Conservation (phyloP, 176 grass and related monocot genomes). For the Microstegium vimineum region DNA sequence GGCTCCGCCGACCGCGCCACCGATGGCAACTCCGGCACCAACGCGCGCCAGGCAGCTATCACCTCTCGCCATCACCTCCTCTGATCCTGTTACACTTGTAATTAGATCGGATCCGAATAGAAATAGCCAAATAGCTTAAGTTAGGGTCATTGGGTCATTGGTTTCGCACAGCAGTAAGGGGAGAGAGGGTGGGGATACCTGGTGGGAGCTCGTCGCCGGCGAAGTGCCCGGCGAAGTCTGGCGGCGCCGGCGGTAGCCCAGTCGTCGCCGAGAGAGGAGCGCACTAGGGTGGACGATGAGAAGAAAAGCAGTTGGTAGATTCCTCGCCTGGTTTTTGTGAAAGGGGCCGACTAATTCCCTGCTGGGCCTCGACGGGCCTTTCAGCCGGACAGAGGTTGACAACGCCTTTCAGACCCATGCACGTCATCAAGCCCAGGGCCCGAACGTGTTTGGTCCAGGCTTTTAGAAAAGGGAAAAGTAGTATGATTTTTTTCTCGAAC, state of each 20-base stretch:
- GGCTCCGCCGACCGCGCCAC: slow-evolving; percentile 71
- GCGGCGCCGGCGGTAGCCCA: neutral
- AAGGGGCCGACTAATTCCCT: neutral
- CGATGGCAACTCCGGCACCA: slow-evolving; percentile 59
- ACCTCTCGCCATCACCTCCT: slow-evolving; percentile 41
- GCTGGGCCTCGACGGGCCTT: neutral
- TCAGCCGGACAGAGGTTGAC: neutral
- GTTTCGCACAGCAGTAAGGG: neutral
- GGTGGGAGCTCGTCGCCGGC: neutral
- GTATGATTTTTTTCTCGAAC: too few relatives aligned
- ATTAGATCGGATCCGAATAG: neutral
- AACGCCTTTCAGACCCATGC: neutral
- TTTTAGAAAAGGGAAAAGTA: too few relatives aligned
- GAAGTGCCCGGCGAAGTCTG: neutral
- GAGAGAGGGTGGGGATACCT: neutral
- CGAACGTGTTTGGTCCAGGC: neutral
- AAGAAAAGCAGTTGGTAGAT: neutral
- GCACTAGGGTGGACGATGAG: neutral
- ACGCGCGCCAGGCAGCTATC: slow-evolving; percentile 77
- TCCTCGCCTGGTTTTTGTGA: neutral
- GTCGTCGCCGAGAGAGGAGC: neutral
- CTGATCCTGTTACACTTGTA: neutral
- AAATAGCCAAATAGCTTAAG: neutral
- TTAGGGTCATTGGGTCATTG: neutral
- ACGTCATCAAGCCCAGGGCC: too few relatives aligned